Conservation (phyloP, 441 rosid species). For the Gossypium schwendimanii region DNA sequence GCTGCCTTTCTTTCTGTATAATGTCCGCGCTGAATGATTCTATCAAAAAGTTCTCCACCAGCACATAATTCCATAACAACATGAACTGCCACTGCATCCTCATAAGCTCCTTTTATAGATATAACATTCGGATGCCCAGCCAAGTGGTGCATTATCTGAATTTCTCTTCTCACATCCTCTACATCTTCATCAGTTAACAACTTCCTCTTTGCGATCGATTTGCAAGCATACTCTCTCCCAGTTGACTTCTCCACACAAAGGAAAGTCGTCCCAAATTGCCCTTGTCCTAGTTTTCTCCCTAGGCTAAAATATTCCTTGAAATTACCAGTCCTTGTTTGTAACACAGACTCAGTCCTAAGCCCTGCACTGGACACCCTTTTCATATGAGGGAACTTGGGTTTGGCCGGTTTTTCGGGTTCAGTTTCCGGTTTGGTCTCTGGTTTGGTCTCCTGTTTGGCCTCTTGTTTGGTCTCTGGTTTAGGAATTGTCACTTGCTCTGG, state of each 20-base stretch:
- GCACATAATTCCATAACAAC: constrained; percentile 90
- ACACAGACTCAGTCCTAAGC: constrained; percentile 62
- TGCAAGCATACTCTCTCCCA: constrained; percentile 65
- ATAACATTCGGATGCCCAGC: constrained; percentile 86
- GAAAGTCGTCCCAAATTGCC: constrained; percentile 84
- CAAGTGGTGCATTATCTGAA: constrained; percentile 94
- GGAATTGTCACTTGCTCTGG: constrained; percentile 54
- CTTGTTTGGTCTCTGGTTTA: constrained; percentile 37
- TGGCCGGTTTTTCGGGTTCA: constrained; percentile 27
- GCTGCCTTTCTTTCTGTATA: constrained; percentile 90
- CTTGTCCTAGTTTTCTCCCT: constrained; percentile 93
- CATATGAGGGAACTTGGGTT: constrained; percentile 53
- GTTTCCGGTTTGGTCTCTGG: constrained; percentile 31
- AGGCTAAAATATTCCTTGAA: constrained; percentile 62
- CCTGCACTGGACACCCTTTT: constrained; percentile 82
- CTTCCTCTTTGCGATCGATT: constrained; percentile 90
- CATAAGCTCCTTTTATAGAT: constrained; percentile 82
- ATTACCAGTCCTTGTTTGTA: constrained; percentile 65
- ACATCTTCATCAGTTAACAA: constrained; percentile 78
- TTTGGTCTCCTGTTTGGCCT: constrained; percentile 6
- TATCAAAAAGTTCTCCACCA: constrained; percentile 92
- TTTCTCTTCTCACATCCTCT: constrained; percentile 87
- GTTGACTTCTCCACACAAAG: constrained; percentile 64
- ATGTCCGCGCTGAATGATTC: constrained; percentile 88
- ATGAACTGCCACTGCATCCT: constrained; percentile 79